A percentile compares a stretch with the other conserved stretches of the same genome.
phyloP scores from a whole-genome alignment of 164 flowering plant species.

The Nelumbo lutea region DNA sequence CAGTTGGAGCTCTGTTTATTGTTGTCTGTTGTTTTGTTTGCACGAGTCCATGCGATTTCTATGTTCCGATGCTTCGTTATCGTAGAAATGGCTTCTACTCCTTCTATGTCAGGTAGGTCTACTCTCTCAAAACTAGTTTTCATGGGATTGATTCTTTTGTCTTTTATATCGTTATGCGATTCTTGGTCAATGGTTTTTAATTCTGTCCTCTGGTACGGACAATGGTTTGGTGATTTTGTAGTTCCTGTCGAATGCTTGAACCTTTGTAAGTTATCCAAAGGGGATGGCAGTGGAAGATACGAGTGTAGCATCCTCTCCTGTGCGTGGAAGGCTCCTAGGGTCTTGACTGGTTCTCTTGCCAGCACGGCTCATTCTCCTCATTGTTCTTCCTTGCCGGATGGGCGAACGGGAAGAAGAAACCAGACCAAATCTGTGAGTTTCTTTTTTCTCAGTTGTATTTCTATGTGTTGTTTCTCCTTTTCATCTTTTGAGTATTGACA shows the following conservation, averaged over 20 bases:
- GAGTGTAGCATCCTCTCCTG: slow-evolving; percentile 78
- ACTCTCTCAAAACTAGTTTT: neutral
- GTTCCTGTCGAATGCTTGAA: slow-evolving; percentile 86
- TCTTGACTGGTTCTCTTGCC: slow-evolving; percentile 76
- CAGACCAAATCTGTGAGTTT: slow-evolving; percentile 37
- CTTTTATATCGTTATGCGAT: neutral
- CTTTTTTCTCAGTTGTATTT: neutral
- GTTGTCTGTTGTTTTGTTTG: neutral
- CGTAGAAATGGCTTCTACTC: slow-evolving; percentile 48
- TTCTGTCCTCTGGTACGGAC: too few relatives aligned
- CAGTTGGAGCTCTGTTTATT: too few relatives aligned
- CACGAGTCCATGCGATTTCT: slow-evolving; percentile 35
- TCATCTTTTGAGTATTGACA: too few relatives aligned
- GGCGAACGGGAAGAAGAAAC: slow-evolving; percentile 26
- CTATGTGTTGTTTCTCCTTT: too few relatives aligned
- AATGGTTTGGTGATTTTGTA: slow-evolving; percentile 23
- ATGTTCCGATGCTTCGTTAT: slow-evolving; percentile 25
- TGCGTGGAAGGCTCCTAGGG: slow-evolving; percentile 95
- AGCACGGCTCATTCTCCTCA: slow-evolving; percentile 65
- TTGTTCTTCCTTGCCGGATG: slow-evolving; percentile 25
- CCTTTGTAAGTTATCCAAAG: slow-evolving; percentile 58
- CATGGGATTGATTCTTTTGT: neutral
- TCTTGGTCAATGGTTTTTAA: neutral
- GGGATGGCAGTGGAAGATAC: slow-evolving; percentile 56
- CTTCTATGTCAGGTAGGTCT: slow-evolving; percentile 52